Evolutionary conservation across 2,329 filamentous ascomycete species (phyloP).

Genomic region (Helicocarpus griseus): DNA sequence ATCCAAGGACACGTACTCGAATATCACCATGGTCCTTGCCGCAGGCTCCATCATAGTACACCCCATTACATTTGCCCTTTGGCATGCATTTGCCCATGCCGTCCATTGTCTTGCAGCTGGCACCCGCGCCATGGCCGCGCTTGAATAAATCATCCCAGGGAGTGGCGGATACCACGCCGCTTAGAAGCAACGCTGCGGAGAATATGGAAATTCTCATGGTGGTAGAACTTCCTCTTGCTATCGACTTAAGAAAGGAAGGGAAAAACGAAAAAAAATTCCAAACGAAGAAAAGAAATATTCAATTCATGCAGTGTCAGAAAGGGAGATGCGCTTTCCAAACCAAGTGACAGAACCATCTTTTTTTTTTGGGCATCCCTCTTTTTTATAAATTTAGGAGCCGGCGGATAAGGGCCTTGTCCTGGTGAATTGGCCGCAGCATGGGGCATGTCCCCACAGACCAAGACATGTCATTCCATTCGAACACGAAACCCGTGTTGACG

Average conservation of each 20-base stretch:
- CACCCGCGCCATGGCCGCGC: not conserved
- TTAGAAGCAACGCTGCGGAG: not conserved
- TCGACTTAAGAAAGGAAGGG: not conserved
- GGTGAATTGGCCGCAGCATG: no score
- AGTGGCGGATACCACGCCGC: not conserved
- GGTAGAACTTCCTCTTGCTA: not conserved
- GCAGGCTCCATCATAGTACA: conserved; percentile 5
- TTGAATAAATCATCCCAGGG: conserved; percentile 3
- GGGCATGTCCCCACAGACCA: no score
- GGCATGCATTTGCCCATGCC: conserved; percentile 4
- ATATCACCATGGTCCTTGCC: not conserved
- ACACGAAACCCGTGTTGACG: not conserved
- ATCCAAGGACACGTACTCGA: conserved; percentile 1
- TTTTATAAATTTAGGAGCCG: no score
- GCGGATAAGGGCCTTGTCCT: no score
- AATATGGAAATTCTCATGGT: not conserved
- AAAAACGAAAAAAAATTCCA: not conserved
- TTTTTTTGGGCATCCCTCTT: no score
- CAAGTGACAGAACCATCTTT: no score
- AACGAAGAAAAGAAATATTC: not conserved
- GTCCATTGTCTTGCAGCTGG: conserved; percentile 1
- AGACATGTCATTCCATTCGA: not conserved
- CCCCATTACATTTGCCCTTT: conserved; percentile 3
- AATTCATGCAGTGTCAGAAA: no score
- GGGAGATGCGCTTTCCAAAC: no score